phyloP scores from a whole-genome alignment of 2,329 filamentous ascomycete species.

The Diaporthe sp. region DNA sequence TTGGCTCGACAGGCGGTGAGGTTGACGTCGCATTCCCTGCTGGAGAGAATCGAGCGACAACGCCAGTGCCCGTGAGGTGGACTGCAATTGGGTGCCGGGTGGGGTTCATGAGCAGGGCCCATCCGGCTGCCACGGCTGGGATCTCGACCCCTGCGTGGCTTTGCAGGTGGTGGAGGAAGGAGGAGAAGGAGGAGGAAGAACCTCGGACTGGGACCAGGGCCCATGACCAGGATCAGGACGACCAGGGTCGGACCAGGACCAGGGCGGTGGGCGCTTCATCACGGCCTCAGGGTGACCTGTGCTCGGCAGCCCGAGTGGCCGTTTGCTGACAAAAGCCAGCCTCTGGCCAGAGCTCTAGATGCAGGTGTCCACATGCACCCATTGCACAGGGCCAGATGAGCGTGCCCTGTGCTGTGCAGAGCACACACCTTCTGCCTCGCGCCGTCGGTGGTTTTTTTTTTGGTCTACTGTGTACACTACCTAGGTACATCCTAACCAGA shows the following conservation, averaged over 20 bases:
- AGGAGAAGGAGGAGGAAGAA: conserved; percentile 10
- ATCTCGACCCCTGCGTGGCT: conserved; percentile 26
- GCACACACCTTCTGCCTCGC: conserved; percentile 1
- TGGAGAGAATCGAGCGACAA: conserved; percentile 36
- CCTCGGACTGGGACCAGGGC: conserved; percentile 32
- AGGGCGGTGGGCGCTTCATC: conserved; percentile 27
- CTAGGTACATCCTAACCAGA: background rate
- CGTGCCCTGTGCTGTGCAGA: conserved; percentile 9
- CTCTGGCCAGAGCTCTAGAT: conserved; percentile 36
- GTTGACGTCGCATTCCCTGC: conserved; percentile 35
- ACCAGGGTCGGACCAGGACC: background rate
- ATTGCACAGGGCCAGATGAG: conserved; percentile 6
- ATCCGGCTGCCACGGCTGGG: conserved; percentile 30
- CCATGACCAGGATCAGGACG: conserved; percentile 5
- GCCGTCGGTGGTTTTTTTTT: background rate
- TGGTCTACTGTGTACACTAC: background rate
- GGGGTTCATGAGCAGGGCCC: conserved; percentile 33
- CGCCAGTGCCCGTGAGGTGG: conserved; percentile 28
- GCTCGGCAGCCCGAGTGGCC: conserved; percentile 23
- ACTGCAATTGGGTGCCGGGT: conserved; percentile 33
- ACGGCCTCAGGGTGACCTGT: conserved; percentile 37
- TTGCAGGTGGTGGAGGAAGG: conserved; percentile 11
- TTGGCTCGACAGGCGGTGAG: conserved; percentile 42
- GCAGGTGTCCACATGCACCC: conserved; percentile 18
- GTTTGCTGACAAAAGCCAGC: conserved; percentile 33